Evolutionary conservation across 148 eudicot genomes (phyloP).

Genomic region (Gaultheria prostrata): DNA sequence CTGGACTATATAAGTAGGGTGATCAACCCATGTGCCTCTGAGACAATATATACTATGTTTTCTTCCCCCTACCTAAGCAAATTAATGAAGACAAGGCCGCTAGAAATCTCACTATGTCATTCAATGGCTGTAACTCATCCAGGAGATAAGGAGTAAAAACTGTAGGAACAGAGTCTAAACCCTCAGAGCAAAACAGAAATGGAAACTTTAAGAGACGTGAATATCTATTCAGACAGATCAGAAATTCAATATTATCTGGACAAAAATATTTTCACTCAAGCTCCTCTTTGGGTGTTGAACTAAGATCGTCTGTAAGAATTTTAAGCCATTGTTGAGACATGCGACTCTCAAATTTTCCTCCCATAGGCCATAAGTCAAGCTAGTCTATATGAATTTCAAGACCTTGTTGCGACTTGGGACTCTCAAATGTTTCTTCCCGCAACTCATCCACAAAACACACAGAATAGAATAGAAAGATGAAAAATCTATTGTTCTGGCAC

Average conservation of each 20-base stretch:
- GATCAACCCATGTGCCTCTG: neutral
- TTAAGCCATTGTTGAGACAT: neutral
- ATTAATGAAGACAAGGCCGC: neutral
- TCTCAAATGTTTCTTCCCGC: neutral
- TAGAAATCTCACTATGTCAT: slow-evolving; percentile 1
- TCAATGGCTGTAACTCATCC: neutral
- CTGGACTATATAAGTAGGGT: neutral
- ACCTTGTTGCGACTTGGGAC: neutral
- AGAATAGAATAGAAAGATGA: neutral
- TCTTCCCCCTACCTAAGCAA: neutral
- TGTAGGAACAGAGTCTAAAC: neutral
- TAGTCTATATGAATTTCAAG: neutral
- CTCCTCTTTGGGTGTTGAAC: neutral
- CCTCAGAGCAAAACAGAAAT: neutral
- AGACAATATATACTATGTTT: neutral
- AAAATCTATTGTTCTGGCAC: neutral
- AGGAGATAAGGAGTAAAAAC: neutral
- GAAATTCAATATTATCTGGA: neutral
- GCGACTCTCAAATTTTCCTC: neutral
- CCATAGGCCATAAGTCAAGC: neutral
- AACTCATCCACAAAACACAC: neutral
- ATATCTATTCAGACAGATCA: neutral
- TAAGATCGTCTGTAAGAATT: neutral
- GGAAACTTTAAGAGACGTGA: neutral
- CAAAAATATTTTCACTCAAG: neutral